Conservation (phyloP, 2,329 filamentous ascomycete species). For the Dothideomycetes sp. region DNA sequence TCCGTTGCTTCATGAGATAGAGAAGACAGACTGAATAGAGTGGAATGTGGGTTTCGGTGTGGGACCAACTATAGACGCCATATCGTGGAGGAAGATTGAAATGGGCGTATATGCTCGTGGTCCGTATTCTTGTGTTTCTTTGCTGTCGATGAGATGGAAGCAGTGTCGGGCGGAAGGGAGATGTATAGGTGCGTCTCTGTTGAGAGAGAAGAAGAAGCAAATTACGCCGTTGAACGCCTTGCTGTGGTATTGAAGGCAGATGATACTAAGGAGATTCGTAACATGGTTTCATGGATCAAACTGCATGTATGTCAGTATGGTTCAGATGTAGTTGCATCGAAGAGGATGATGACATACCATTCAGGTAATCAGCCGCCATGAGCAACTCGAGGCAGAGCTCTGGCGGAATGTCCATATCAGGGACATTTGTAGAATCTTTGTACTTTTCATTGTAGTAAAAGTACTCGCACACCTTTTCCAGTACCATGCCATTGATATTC, state of each 20-base stretch:
- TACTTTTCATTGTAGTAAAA: slow-evolving; percentile 75
- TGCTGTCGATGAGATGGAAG: background rate
- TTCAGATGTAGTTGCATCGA: no score
- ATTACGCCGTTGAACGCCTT: slow-evolving; percentile 11
- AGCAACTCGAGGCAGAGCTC: slow-evolving; percentile 70
- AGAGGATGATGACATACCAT: slow-evolving; percentile 37
- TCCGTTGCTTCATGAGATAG: background rate
- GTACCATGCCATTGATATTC: slow-evolving; percentile 64
- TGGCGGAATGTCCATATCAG: slow-evolving; percentile 71
- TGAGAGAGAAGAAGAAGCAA: slow-evolving; percentile 6
- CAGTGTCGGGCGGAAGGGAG: background rate
- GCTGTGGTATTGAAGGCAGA: slow-evolving; percentile 5
- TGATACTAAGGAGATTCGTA: background rate
- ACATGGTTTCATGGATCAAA: slow-evolving; percentile 9
- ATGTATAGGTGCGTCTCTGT: background rate
- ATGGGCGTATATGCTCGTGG: slow-evolving; percentile 18
- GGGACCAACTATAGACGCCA: slow-evolving; percentile 19
- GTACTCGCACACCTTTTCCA: slow-evolving; percentile 76
- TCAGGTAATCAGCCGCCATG: slow-evolving; percentile 68
- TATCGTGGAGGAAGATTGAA: slow-evolving; percentile 17
- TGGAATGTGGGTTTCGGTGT: slow-evolving; percentile 14
- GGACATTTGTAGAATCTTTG: slow-evolving; percentile 60
- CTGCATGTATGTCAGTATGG: slow-evolving; percentile 7
- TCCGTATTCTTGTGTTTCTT: slow-evolving; percentile 1
- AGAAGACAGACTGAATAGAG: slow-evolving; percentile 7